A percentile compares a stretch with the other conserved stretches of the same genome.
These are phyloP conservation scores for Stromatinia cepivora DNA, from an alignment of 2,329 filamentous ascomycete genomes.

Conservation along the genomic window DNA sequence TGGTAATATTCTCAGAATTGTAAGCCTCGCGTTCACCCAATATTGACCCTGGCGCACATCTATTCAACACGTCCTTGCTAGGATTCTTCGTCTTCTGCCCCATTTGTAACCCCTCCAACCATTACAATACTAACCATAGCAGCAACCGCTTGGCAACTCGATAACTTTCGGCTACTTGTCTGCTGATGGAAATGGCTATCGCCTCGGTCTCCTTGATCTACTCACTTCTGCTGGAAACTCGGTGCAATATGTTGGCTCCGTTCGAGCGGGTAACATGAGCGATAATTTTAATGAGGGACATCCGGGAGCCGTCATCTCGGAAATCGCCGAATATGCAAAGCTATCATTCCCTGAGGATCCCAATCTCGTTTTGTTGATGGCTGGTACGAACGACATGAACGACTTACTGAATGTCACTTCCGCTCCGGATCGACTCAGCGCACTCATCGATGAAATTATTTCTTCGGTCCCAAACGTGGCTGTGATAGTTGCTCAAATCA, in stretches of 20 bases:
- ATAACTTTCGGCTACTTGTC: slow-evolving; percentile 43
- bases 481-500: slow-evolving; percentile 44
- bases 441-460: slow-evolving; percentile 41
- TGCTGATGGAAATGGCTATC: slow-evolving; percentile 44
- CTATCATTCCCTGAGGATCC: slow-evolving; percentile 32
- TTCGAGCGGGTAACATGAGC: slow-evolving; percentile 39
- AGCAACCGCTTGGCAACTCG: slow-evolving; percentile 42
- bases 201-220: slow-evolving; percentile 36
- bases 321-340: slow-evolving; percentile 35
- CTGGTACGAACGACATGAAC: slow-evolving; percentile 42
- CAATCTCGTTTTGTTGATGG: slow-evolving; percentile 41
- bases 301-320: slow-evolving; percentile 38
- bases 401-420: slow-evolving; percentile 30
- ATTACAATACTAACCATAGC: neutral
- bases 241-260: slow-evolving; percentile 41
- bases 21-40: neutral
- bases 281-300: slow-evolving; percentile 43
- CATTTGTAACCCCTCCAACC: neutral
- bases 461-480: slow-evolving; percentile 39
- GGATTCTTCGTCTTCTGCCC: neutral
- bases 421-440: slow-evolving; percentile 41
- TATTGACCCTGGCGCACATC: neutral
- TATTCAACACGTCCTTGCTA: neutral
- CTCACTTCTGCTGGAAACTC: slow-evolving; percentile 34
- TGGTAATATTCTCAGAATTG: slow-evolving; percentile 12